These are phyloP conservation scores for Cenchrus fungigraminus DNA, from an alignment of 176 grass and related monocot genomes.

Conservation along the genomic window DNA sequence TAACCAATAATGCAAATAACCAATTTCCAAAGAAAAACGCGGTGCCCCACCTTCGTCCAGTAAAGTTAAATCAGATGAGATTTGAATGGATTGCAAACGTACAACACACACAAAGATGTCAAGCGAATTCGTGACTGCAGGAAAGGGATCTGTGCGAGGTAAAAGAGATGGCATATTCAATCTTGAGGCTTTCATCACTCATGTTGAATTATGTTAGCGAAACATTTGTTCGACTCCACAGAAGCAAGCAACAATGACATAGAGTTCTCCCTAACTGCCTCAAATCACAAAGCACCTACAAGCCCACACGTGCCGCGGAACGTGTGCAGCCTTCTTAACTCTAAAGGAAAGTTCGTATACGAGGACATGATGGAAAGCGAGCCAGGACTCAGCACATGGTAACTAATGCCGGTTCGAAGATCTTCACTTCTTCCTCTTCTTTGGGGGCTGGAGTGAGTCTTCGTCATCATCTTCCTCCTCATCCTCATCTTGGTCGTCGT, in stretches of 20 bases:
- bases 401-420: constrained; percentile 40
- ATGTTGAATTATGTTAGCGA: constrained; percentile 63
- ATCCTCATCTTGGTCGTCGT: constrained; percentile 43
- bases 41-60: background rate
- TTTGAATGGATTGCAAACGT: background rate
- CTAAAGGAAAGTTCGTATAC: constrained; percentile 44
- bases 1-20: background rate
- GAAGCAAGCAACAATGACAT: constrained; percentile 51
- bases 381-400: constrained; percentile 41
- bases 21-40: too few relatives aligned
- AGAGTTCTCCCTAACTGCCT: constrained; percentile 42
- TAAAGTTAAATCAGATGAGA: background rate
- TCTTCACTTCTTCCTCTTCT: constrained; percentile 88
- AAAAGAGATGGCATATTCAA: constrained; percentile 36
- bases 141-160: background rate
- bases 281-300: constrained; percentile 54
- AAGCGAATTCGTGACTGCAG: background rate
- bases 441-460: constrained; percentile 72
- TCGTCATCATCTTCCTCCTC: constrained; percentile 68
- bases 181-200: constrained; percentile 50
- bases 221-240: constrained; percentile 54
- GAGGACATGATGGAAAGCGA: constrained; percentile 31
- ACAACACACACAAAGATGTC: background rate
- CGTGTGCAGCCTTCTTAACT: constrained; percentile 38
- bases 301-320: constrained; percentile 34